Percentiles rank a stretch among this genome's conserved stretches.
Evolutionary conservation across 345 rosid genomes (phyloP).

Genomic region (Combretum micranthum): DNA sequence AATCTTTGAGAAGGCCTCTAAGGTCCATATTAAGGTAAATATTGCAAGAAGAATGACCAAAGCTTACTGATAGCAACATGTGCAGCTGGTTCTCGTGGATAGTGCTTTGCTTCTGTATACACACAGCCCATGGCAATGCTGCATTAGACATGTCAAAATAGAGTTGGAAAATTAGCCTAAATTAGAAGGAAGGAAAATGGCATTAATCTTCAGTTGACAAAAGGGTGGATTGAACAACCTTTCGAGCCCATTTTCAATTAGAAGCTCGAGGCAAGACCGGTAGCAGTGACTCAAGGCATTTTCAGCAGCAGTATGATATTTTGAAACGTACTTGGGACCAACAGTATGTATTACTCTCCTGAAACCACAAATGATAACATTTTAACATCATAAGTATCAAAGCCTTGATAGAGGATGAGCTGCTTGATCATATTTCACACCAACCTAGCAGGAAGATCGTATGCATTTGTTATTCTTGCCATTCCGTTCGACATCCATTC

Average conservation of each 20-base stretch:
- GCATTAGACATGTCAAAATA: slow-evolving; percentile 25
- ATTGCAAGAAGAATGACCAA: slow-evolving; percentile 4
- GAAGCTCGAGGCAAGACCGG: slow-evolving; percentile 89
- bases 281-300: slow-evolving; percentile 99
- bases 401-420: neutral
- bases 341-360: slow-evolving; percentile 92
- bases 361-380: slow-evolving; percentile 7
- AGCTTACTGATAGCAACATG: slow-evolving; percentile 96
- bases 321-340: slow-evolving; percentile 95
- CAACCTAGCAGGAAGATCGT: slow-evolving; percentile 96
- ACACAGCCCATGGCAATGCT: slow-evolving; percentile 95
- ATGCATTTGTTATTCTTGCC: slow-evolving; percentile 93
- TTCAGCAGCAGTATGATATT: slow-evolving; percentile 98
- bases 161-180: neutral
- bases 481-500: slow-evolving; percentile 99
- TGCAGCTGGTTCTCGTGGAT: slow-evolving; percentile 98
- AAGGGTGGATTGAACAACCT: slow-evolving; percentile 38
- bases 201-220: slow-evolving; percentile 6
- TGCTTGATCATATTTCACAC: slow-evolving; percentile 8
- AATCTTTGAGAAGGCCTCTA: too few species aligned
- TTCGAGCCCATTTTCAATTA: slow-evolving; percentile 76
- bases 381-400: neutral
- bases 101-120: slow-evolving; percentile 87
- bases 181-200: slow-evolving; percentile 2
- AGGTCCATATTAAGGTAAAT: too few species aligned